Evolutionary conservation across 495 filamentous ascomycete genomes (phyloP), one percentile per base, ranked within the genome.

Genomic region (Annulohypoxylon moriforme): DNA sequence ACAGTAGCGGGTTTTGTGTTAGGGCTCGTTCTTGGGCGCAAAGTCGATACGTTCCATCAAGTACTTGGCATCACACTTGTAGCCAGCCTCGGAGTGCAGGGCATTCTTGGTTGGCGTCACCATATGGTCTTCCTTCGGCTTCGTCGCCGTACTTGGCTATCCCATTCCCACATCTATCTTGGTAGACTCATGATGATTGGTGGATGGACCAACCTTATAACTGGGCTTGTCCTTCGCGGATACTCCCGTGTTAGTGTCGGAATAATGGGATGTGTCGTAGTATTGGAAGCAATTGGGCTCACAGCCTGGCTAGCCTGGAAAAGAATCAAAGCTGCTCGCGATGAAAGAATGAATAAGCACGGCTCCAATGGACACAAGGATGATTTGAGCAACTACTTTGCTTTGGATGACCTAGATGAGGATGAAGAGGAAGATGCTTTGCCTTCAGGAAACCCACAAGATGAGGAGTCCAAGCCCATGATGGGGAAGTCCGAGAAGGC

Each of bases 41-140:
- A 61, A 9, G 29, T 61, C 9, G 18, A 49, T 33, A 47, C 40
- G 1, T 46, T 61, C 58, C 58, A 61, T 47, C 58, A 61, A 47
- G 8, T 33, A 8, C n/a, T 49, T 13, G 58, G 58, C 5, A 61
- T 61, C 58, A 24, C 40, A 3, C 38, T 61, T 6, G 42, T 47
- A 9, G 42, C 58, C 24, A 49, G 25, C 25, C 58, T 61, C n/a
- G 38, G 40, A 4, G 8, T 49, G 3, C 58, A 61, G 42, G 16
- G 58, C 3, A 49, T 61, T 61, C 58, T 61, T 27, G 58, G 58
- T 24, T 61, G 58, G 58, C 58, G 58, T 6, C 58, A 61, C 20
- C 58, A 61, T n/a, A 61, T 61, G 38, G 40, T 61, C 24, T 61
- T 61, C 29, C 58, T 61, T n/a, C 40, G 58, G 1, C 18, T 61